phyloP scores from a whole-genome alignment of 495 filamentous ascomycete genomes.

The Tuber melanosporum region DNA sequence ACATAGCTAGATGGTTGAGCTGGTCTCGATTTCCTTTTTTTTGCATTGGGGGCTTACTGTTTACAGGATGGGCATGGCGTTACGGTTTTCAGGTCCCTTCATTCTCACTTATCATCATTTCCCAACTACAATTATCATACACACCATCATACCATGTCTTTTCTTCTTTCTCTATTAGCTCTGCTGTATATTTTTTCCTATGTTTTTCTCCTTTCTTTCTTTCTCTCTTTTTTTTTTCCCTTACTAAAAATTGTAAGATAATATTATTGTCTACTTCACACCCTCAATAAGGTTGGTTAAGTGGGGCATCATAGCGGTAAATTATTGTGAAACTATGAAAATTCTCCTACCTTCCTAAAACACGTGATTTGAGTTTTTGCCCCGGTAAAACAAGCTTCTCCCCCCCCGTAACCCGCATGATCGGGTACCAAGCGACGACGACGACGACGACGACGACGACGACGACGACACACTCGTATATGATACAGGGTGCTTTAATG shows the following conservation, averaged over 20 bases:
- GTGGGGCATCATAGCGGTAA: neutral
- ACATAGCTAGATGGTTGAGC: neutral
- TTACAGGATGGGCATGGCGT: constrained; percentile 4
- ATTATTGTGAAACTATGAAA: neutral
- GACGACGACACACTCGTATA: neutral
- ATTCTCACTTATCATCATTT: neutral
- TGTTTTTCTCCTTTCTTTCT: neutral
- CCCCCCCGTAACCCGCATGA: neutral
- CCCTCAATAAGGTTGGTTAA: neutral
- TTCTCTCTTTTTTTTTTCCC: neutral
- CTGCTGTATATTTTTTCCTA: constrained; percentile 2
- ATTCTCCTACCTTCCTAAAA: neutral
- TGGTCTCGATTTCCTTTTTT: neutral
- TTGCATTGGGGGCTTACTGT: constrained; percentile 3
- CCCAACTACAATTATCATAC: neutral
- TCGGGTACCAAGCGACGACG: neutral
- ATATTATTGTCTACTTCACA: neutral
- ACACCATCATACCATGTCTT: neutral
- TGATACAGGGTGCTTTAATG: neutral
- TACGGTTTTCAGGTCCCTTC: neutral
- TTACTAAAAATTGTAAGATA: neutral
- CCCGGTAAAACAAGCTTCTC: neutral
- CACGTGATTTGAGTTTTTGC: neutral
- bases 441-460: no score
- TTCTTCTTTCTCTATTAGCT: neutral